Base-by-base conservation (phyloP, 192 early-diverging fungal species). In the Phlyctochytrium arcticum region DNA sequence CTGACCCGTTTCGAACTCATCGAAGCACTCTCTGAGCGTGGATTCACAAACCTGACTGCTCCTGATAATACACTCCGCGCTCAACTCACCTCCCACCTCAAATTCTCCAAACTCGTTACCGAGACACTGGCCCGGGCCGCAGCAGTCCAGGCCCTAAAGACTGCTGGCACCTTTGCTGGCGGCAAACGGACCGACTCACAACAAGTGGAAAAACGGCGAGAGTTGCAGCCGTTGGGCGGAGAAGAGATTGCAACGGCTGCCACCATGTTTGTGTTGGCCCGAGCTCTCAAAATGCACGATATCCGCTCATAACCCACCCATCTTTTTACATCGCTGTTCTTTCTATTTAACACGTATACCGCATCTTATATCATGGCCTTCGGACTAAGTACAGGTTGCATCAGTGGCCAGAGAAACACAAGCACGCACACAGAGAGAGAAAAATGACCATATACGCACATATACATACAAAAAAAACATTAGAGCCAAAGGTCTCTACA, bases 21-120 rank as follows among this genome's bases (percentile, higher is more conserved):
- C 42, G 59, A 61, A 48, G 59, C 59, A 12, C 4, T 61, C 12
- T 37, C 44, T 23, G 59, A 61, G 21, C 39, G 59, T 48, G 59
- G 59, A 48, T 31, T 44, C 32, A 9, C 21, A 51, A 7, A 21
- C 21, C 8, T 24, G 50, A 53, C 1, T 2, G 12, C 50, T 23
- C 12, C 50, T 26, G 50, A 29, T 24, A 12, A 53, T 51, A 26
- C 31, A 46, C 37, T 48, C 26, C 42, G 46, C 17, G 33, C 8
- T 47, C 10, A 17, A 27, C 56, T 57, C 3, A 12, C 56, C 15
- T 36, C 23, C n/a, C 56, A 57, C 19, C 56, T 57, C 7, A 29
- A 34, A 6, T 57, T 57, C 19, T 37, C 56, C 10, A 57, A 57
- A 19, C 19, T n/a, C 4, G 56, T 34, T 36, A 57, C 34, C 33